These are phyloP conservation scores for Barnettozyma pratensis DNA, from an alignment of 805 yeast species.

Conservation along the genomic window DNA sequence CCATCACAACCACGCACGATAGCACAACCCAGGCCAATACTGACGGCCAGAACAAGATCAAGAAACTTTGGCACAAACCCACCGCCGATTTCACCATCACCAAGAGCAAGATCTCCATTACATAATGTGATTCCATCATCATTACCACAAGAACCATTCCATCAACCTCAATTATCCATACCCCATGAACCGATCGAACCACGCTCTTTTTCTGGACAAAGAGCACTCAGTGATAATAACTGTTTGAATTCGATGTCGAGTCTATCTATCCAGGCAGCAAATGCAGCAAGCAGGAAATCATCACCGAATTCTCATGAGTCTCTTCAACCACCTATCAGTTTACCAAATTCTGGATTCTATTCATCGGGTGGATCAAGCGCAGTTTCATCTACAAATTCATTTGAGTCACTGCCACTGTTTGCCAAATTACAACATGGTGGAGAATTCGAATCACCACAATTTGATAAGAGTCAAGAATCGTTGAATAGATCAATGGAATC, in stretches of 20 bases:
- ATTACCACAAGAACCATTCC: not conserved
- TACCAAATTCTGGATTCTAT: constrained; percentile 8
- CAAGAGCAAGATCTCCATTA: not conserved
- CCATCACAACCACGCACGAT: not conserved
- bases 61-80: not conserved
- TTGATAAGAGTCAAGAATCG: not conserved
- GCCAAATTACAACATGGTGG: constrained; percentile 7
- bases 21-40: not conserved
- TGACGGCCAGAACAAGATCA: not conserved
- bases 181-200: not conserved
- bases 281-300: constrained; percentile 4
- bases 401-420: constrained; percentile 16
- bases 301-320: not conserved
- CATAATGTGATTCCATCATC: not conserved
- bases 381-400: constrained; percentile 15
- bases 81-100: not conserved
- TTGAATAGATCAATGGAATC: constrained; percentile 1
- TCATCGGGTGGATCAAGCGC: constrained; percentile 12
- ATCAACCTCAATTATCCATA: not conserved
- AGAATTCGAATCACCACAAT: not conserved
- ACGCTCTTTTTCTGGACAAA: not conserved
- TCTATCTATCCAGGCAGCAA: constrained; percentile 6
- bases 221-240: not conserved
- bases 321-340: constrained; percentile 6
- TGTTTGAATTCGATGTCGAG: not conserved